These are phyloP conservation scores for Cicer arietinum DNA, from an alignment of 306 rosid genomes.

Conservation along the genomic window DNA sequence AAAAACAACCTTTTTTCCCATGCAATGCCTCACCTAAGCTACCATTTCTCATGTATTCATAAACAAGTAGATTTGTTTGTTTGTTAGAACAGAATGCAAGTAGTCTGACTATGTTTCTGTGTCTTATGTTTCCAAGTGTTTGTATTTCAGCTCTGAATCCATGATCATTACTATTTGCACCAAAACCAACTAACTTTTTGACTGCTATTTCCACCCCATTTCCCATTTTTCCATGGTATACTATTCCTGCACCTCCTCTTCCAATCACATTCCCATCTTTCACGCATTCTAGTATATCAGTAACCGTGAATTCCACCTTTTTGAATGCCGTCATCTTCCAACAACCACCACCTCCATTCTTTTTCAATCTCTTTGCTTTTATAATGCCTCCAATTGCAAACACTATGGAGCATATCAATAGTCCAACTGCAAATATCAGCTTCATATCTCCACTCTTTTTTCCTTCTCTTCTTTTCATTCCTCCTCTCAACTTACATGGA, in stretches of 20 bases:
- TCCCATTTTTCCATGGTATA: constrained; percentile 92
- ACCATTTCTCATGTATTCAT: constrained; percentile 90
- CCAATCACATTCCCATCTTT: constrained; percentile 90
- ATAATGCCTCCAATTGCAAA: constrained; percentile 73
- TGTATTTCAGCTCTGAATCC: constrained; percentile 88
- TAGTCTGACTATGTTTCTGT: constrained; percentile 80
- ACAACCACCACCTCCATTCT: constrained; percentile 51
- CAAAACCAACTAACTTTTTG: constrained; percentile 74
- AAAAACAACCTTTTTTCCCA: constrained; percentile 59
- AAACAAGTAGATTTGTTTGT: constrained; percentile 75
- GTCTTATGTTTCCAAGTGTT: constrained; percentile 86
- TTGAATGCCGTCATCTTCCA: constrained; percentile 86
- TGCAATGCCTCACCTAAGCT: constrained; percentile 87
- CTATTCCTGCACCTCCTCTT: constrained; percentile 91
- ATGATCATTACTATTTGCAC: constrained; percentile 69
- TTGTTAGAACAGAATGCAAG: constrained; percentile 84
- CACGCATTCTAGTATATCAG: constrained; percentile 78
- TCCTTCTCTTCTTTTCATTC: constrained; percentile 42
- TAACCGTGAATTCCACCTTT: constrained; percentile 70
- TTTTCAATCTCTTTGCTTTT: constrained; percentile 68
- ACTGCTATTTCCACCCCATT: constrained; percentile 82
- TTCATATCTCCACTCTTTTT: constrained; percentile 57
- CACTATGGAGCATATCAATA: constrained; percentile 65
- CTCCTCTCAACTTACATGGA: constrained; percentile 69
- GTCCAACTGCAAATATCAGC: constrained; percentile 77